Percentiles rank a stretch among this genome's conserved stretches.
Evolutionary conservation across 371 early-diverging fungal genomes (phyloP).

Genomic region (Capniomyces stellatus): DNA sequence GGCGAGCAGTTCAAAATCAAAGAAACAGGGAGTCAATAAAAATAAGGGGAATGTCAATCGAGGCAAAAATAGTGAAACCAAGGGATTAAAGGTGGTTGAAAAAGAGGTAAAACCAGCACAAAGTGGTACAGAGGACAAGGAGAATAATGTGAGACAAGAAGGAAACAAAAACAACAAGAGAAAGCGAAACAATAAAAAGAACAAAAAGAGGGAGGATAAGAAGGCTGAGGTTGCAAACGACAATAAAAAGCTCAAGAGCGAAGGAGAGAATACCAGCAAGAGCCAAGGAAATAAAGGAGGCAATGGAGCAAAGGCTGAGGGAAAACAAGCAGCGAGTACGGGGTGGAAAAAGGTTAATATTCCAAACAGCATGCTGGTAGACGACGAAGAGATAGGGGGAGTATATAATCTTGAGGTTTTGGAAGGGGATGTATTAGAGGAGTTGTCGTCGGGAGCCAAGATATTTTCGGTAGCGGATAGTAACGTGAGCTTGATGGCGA

Average conservation of each 20-base stretch:
- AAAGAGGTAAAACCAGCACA: not conserved
- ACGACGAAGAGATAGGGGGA: slow-evolving; percentile 50
- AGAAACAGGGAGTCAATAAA: no score
- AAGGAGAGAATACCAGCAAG: not conserved
- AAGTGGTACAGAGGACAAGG: not conserved
- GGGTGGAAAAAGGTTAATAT: slow-evolving; percentile 39
- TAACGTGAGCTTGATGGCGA: slow-evolving; percentile 27
- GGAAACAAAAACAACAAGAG: not conserved
- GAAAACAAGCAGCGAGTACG: slow-evolving; percentile 24
- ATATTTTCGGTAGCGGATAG: slow-evolving; percentile 5
- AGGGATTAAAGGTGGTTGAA: no score
- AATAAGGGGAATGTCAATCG: no score
- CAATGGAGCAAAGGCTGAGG: slow-evolving; percentile 7
- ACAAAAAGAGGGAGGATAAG: slow-evolving; percentile 5
- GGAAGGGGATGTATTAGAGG: slow-evolving; percentile 54
- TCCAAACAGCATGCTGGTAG: slow-evolving; percentile 23
- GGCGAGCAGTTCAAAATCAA: no score
- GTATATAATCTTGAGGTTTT: slow-evolving; percentile 70
- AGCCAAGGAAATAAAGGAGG: slow-evolving; percentile 5
- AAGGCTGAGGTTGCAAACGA: slow-evolving; percentile 6
- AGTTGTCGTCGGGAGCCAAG: slow-evolving; percentile 6
- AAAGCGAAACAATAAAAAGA: slow-evolving; percentile 6
- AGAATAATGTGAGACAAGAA: not conserved
- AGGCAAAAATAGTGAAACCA: no score
- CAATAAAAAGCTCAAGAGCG: slow-evolving; percentile 1